Evolutionary conservation across 306 rosid genomes (phyloP), one percentile per base, ranked within the genome.

Genomic region (Neltuma alba): DNA sequence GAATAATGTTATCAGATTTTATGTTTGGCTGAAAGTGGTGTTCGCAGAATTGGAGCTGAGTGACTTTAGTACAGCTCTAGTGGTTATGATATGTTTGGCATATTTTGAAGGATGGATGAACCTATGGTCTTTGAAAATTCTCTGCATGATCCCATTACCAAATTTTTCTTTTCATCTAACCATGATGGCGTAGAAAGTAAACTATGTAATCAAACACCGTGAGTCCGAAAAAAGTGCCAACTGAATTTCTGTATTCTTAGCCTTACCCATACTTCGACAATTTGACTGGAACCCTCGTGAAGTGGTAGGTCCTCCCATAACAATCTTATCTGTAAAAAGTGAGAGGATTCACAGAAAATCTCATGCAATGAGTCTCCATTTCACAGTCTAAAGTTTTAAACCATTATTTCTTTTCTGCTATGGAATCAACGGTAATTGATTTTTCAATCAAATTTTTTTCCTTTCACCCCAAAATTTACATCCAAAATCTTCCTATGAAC

Each of bases 351-450:
- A 83, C 38, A 48, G 27, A 52, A 81, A 36, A 36, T 60, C 71
- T 55, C 41, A n/a, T n/a, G 81, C 68, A 71, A 38, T 31, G 55
- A 30, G 71, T 63, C 74, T 27, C 70, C 78, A 82, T 21, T 61
- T 40, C 74, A 70, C 54, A 45, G 4, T 28, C 55, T 16, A 47
- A n/a, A n/a, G n/a, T n/a, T n/a, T n/a, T n/a, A n/a, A 18, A 62
- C 52, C 54, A 36, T 41, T 38, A 34, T 61, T 47, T 38, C 60
- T 62, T 61, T 65, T 62, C 74, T 41, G 47, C 6, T 45, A 11
- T 44, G 66, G 28, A 80, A 41, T 41, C 42, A 75, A 21, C 30
- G 30, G 50, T 37, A 37, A 37, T 41, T 79, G 71, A 76, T 16
- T 18, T 62, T 30, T 42, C 42, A 45, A n/a, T n/a, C n/a, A n/a